These are phyloP conservation scores for Cercophora scortea DNA, from an alignment of 495 filamentous ascomycete species.

Conservation along the genomic window DNA sequence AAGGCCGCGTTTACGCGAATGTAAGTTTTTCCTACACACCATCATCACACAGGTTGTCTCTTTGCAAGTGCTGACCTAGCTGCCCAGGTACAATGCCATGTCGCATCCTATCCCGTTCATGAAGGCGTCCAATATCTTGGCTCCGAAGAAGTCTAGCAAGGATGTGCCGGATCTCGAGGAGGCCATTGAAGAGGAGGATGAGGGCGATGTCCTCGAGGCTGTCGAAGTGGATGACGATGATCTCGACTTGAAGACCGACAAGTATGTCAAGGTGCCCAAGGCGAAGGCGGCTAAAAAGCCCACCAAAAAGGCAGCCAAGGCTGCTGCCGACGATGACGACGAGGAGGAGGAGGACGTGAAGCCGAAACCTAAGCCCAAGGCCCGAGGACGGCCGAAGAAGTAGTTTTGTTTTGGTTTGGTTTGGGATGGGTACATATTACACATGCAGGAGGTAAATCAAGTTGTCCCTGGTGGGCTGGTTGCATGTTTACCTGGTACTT, in stretches of 20 bases:
- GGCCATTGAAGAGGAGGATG: constrained; percentile 87
- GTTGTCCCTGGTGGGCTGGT: not conserved
- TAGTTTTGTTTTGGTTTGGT: not conserved
- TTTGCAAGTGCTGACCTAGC: constrained; percentile 12
- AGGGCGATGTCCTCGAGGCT: constrained; percentile 55
- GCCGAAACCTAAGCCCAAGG: constrained; percentile 11
- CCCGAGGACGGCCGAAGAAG: constrained; percentile 17
- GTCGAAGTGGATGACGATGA: constrained; percentile 55
- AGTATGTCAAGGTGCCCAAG: constrained; percentile 90
- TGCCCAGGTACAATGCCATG: constrained; percentile 66
- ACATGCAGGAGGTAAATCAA: not conserved
- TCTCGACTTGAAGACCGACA: constrained; percentile 81
- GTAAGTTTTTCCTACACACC: constrained; percentile 37
- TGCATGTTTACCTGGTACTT: too few species aligned
- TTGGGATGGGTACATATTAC: not conserved
- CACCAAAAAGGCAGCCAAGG: constrained; percentile 31
- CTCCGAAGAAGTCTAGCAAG: constrained; percentile 60
- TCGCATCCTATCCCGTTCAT: constrained; percentile 93
- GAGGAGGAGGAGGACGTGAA: constrained; percentile 18
- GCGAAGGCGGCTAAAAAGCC: constrained; percentile 49
- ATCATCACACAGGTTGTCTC: not conserved
- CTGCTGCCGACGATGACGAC: constrained; percentile 13
- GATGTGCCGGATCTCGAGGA: constrained; percentile 93
- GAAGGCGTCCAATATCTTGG: constrained; percentile 72
- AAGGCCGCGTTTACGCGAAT: constrained; percentile 82